Conservation (phyloP, 2,329 filamentous ascomycete species). For the Fusarium sp. region DNA sequence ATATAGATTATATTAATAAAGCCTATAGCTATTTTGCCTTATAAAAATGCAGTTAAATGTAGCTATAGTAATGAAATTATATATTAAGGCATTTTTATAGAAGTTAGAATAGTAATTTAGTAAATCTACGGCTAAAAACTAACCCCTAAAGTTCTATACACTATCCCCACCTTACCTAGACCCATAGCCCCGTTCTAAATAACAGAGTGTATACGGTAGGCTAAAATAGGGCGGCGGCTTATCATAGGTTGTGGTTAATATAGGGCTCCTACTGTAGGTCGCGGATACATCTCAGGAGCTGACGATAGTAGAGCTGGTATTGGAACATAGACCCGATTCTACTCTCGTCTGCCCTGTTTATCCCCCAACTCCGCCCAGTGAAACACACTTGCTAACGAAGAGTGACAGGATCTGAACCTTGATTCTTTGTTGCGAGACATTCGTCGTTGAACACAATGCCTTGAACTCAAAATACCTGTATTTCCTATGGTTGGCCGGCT, state of each 20-base stretch:
- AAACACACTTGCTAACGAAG: not conserved
- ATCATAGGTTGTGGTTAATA: not conserved
- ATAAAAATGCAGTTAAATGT: too few species aligned
- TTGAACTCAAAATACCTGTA: constrained; percentile 28
- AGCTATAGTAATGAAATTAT: too few species aligned
- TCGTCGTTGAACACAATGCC: not conserved
- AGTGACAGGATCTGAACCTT: constrained; percentile 2
- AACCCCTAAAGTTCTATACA: too few species aligned
- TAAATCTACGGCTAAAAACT: too few species aligned
- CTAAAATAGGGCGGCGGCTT: constrained; percentile 5
- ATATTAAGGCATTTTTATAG: too few species aligned
- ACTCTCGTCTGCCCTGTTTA: not conserved
- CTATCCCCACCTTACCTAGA: too few species aligned
- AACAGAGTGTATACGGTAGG: too few species aligned
- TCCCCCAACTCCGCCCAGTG: constrained; percentile 1
- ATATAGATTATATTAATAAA: too few species aligned
- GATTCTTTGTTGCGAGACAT: not conserved
- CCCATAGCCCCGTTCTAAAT: too few species aligned
- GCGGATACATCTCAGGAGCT: not conserved
- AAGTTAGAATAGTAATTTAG: too few species aligned
- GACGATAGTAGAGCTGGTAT: not conserved
- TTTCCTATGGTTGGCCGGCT: constrained; percentile 8
- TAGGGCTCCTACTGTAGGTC: not conserved
- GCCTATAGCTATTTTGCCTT: too few species aligned
- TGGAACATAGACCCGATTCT: not conserved